Evolutionary conservation across 306 rosid genomes (phyloP).

Genomic region (Castanospermum australe): DNA sequence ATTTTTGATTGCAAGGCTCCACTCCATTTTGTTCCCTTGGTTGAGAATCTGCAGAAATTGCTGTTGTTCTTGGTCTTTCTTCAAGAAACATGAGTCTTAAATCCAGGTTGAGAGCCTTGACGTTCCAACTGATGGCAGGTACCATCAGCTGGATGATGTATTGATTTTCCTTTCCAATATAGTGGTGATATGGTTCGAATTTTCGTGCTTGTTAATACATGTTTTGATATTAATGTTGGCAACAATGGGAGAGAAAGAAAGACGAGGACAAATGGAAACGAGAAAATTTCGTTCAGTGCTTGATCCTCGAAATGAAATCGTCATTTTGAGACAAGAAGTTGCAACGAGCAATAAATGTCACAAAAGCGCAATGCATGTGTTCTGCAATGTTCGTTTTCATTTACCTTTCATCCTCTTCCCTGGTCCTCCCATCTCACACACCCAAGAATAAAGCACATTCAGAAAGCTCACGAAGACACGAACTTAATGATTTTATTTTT

Average conservation of each 20-base stretch:
- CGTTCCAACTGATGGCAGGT: slow-evolving; percentile 17
- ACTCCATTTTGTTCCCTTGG: slow-evolving; percentile 23
- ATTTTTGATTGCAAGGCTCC: slow-evolving; percentile 35
- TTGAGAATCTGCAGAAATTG: slow-evolving; percentile 24
- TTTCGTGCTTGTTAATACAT: neutral
- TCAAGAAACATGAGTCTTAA: neutral
- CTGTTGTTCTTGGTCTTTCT: slow-evolving; percentile 1
- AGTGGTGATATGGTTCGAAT: neutral
- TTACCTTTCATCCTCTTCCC: neutral
- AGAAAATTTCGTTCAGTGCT: neutral
- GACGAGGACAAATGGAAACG: neutral
- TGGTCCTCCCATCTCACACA: neutral
- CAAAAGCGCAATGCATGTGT: neutral
- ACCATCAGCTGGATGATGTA: slow-evolving; percentile 14
- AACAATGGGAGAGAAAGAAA: neutral
- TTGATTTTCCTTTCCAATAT: neutral
- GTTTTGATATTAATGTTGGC: neutral
- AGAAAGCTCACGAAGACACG: neutral
- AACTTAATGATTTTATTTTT: neutral
- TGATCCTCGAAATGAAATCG: neutral
- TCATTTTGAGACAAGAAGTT: neutral
- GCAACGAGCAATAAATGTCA: neutral
- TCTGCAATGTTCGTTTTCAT: neutral
- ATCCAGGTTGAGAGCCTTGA: slow-evolving; percentile 5
- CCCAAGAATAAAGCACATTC: too few species aligned